phyloP scores from a whole-genome alignment of 306 rosid species.

The Heteromeles arbutifolia region DNA sequence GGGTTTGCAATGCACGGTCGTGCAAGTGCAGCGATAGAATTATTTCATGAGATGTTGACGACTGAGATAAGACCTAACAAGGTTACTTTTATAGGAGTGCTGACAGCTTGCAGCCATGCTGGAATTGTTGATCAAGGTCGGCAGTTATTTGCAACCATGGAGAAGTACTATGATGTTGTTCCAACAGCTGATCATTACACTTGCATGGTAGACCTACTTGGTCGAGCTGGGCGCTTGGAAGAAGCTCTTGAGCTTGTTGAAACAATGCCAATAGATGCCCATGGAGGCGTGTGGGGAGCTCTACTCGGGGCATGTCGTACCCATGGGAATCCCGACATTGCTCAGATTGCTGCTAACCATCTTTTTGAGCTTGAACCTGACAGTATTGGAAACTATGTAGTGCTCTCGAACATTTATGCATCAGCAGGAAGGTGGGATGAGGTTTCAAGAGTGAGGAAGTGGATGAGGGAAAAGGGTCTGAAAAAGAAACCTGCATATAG shows the following conservation, averaged over 20 bases:
- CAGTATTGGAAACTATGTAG: constrained; percentile 59
- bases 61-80: constrained; percentile 53
- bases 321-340: constrained; percentile 58
- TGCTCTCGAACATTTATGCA: constrained; percentile 65
- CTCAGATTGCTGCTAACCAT: constrained; percentile 56
- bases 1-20: constrained; percentile 74
- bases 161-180: constrained; percentile 41
- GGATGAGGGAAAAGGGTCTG: constrained; percentile 49
- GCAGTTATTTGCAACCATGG: constrained; percentile 60
- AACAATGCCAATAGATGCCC: constrained; percentile 59
- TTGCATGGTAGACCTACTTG: constrained; percentile 79
- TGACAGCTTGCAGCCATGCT: constrained; percentile 65
- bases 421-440: constrained; percentile 71
- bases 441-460: constrained; percentile 60
- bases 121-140: constrained; percentile 78
- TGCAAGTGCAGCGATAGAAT: constrained; percentile 49
- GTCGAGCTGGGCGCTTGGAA: constrained; percentile 71
- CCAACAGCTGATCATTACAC: constrained; percentile 61
- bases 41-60: constrained; percentile 71
- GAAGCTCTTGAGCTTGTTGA: constrained; percentile 58
- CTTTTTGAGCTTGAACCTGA: constrained; percentile 71
- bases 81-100: constrained; percentile 71
- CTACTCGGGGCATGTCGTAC: constrained; percentile 77
- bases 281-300: constrained; percentile 85
- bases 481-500: constrained; percentile 66